A percentile compares a stretch with the other conserved stretches of the same genome.
Evolutionary conservation across 352 stramenopile genomes (phyloP).

Genomic region (Halophytophthora polymorphica): DNA sequence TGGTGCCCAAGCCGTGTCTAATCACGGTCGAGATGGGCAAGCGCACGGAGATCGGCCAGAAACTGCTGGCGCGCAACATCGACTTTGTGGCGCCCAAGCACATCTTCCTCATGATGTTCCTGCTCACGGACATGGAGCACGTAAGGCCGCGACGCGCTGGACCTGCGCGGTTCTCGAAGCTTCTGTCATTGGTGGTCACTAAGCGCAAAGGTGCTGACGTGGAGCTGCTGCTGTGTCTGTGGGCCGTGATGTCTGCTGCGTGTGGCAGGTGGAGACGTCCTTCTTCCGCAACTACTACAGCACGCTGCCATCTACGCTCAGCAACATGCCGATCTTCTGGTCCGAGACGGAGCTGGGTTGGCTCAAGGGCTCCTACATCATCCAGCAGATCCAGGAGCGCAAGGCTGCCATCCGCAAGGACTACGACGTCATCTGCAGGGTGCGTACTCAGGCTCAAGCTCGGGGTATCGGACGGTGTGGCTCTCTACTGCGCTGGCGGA

Average conservation of each 20-base stretch:
- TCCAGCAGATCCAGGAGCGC: constrained; percentile 95
- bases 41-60: constrained; percentile 92
- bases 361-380: constrained; percentile 91
- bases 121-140: constrained; percentile 96
- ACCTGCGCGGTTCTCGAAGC: neutral
- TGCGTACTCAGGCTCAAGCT: constrained; percentile 8
- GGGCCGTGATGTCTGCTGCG: neutral
- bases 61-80: constrained; percentile 90
- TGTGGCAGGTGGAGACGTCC: constrained; percentile 55
- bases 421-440: constrained; percentile 95
- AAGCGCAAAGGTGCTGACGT: neutral
- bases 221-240: neutral
- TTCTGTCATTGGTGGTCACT: too few relatives aligned
- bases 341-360: constrained; percentile 90
- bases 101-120: constrained; percentile 99
- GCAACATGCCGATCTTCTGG: constrained; percentile 99
- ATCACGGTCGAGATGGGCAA: constrained; percentile 99
- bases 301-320: constrained; percentile 93
- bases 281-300: constrained; percentile 97
- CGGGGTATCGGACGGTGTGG: neutral
- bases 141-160: constrained; percentile 8
- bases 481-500: neutral
- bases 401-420: constrained; percentile 96
- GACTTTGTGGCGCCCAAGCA: constrained; percentile 98
- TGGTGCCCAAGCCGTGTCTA: constrained; percentile 94